Evolutionary conservation across 2,329 filamentous ascomycete species (phyloP), one percentile per base, ranked within the genome.

Genomic region (Cladosporium sp.): DNA sequence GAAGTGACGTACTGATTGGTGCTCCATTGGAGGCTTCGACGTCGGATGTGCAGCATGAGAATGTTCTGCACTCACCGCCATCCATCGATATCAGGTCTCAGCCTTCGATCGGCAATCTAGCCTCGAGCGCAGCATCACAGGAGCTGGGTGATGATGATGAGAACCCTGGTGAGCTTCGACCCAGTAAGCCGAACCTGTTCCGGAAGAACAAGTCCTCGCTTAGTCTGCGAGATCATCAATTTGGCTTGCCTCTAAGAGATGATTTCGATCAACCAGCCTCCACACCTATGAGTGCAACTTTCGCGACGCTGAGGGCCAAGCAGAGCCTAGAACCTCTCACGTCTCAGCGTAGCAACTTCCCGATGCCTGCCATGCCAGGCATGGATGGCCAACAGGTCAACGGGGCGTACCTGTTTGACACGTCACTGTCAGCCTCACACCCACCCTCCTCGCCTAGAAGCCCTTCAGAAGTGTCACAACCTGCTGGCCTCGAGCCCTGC

Each of bases 401-500:
- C 19, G 88, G 86, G 5, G 74, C 92, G 53, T 84, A 89, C 64
- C 76, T 97, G 1, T 95, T 97, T 62, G 89, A 95, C 57, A 88
- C 64, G 2, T 58, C 61, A 9, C 52, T 68, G 14, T 61, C 60
- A 34, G 51, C 46, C 18, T 43, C 57, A 28, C 58, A 59, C 38
- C 14, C 55, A 40, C 58, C 66, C 43, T 49, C 58, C 2, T 68
- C 65, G 8, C 66, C 66, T 22, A 59, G 61, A 34, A 66, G 63
- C 16, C 62, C 62, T 6, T 60, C 55, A 5, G 76, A 79, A 10
- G 74, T 73, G 44, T 77, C 72, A 3, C 82, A 86, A 1, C 91
- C 91, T 10, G 79, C 85, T 18, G 82, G 89, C 0, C 78, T 98
- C 4, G 93, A 98, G 65, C 87, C 93, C 3, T 98, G 95, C 66